phyloP scores from a whole-genome alignment of 192 early-diverging fungal genomes.

The Anaeromyces robustus region DNA sequence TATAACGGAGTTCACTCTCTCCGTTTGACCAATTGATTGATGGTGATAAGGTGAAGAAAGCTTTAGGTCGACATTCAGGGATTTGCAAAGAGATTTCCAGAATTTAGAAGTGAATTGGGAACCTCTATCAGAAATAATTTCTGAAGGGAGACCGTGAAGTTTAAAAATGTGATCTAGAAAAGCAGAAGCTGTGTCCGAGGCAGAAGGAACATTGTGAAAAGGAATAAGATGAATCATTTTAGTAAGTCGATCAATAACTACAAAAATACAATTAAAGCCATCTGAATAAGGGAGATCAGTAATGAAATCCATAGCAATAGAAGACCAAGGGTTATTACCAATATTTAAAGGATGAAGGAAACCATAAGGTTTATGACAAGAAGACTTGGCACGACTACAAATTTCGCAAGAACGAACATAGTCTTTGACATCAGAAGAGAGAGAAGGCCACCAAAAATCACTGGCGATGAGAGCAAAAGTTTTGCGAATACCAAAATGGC shows the following conservation, averaged over 20 bases:
- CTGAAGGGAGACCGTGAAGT: neutral
- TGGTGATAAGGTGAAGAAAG: no score
- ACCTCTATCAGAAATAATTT: conserved; percentile 2
- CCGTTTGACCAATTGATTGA: no score
- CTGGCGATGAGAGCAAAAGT: no score
- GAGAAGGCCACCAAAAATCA: no score
- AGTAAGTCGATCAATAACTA: conserved; percentile 20
- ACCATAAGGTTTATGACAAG: conserved; percentile 8
- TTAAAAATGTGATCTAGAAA: neutral
- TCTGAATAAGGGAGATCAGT: conserved; percentile 7
- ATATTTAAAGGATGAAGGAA: conserved; percentile 5
- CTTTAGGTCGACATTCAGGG: no score
- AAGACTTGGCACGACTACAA: no score
- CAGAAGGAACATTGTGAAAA: neutral
- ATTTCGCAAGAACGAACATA: no score
- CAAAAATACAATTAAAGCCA: conserved; percentile 14
- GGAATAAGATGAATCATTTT: neutral
- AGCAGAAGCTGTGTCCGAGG: neutral
- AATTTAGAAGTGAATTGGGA: neutral
- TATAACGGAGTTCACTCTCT: no score
- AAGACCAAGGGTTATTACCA: conserved; percentile 6
- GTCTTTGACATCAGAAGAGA: no score
- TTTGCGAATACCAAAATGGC: no score
- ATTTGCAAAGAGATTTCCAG: no score
- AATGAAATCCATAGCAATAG: conserved; percentile 33